These are phyloP conservation scores for Heliamphora exappendiculata DNA, from an alignment of 148 eudicot species.

Conservation along the genomic window DNA sequence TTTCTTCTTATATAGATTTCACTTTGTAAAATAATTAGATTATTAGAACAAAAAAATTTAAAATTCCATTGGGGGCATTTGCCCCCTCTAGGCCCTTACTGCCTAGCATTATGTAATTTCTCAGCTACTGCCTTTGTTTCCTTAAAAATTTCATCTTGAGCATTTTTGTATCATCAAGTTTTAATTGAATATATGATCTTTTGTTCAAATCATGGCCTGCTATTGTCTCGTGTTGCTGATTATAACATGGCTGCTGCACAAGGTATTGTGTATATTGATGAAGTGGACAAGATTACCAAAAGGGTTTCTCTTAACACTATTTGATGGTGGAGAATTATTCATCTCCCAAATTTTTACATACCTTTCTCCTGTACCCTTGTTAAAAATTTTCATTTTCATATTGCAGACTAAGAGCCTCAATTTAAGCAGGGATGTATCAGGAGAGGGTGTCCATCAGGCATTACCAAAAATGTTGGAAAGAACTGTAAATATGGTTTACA, in stretches of 20 bases:
- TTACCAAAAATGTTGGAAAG: constrained; percentile 98
- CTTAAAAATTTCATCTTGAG: background rate
- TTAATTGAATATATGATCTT: background rate
- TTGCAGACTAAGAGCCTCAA: constrained; percentile 92
- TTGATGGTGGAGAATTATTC: background rate
- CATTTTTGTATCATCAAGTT: background rate
- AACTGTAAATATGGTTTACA: constrained; percentile 66
- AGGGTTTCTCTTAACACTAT: constrained; percentile 62
- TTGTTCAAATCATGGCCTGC: constrained; percentile 1
- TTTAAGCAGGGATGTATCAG: constrained; percentile 97
- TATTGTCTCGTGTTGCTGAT: constrained; percentile 69
- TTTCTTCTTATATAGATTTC: too few relatives aligned
- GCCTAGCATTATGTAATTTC: background rate
- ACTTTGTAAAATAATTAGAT: too few relatives aligned
- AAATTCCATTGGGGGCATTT: too few relatives aligned
- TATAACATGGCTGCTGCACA: constrained; percentile 96
- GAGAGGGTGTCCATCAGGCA: constrained; percentile 99
- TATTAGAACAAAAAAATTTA: too few relatives aligned
- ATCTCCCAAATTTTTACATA: background rate
- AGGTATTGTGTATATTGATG: constrained; percentile 97
- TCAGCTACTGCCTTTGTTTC: background rate
- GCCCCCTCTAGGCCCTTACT: too few relatives aligned
- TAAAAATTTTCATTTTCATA: constrained; percentile 1
- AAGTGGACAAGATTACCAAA: constrained; percentile 98
- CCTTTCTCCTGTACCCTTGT: background rate